These are phyloP conservation scores for Meredithiella fracta DNA, from an alignment of 2,329 filamentous ascomycete species.

Conservation along the genomic window DNA sequence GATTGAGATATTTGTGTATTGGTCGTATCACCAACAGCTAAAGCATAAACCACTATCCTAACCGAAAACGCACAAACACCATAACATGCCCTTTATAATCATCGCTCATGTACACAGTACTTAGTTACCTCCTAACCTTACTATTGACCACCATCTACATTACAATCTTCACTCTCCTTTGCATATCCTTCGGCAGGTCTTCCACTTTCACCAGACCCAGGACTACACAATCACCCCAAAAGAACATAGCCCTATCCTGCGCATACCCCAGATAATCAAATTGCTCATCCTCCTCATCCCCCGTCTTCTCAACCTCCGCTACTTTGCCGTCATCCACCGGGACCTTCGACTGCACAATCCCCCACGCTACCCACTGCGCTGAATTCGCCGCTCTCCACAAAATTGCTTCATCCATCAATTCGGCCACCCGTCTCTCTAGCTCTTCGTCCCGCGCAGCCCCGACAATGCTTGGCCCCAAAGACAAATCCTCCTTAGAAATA, in stretches of 20 bases:
- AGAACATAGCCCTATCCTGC: slow-evolving; percentile 78
- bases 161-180: slow-evolving; percentile 17
- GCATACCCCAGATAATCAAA: slow-evolving; percentile 92
- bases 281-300: slow-evolving; percentile 38
- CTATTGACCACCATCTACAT: neutral
- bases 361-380: slow-evolving; percentile 89
- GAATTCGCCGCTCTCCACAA: slow-evolving; percentile 81
- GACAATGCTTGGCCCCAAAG: slow-evolving; percentile 22
- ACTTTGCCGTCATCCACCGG: slow-evolving; percentile 18
- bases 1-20: no score
- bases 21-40: no score
- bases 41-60: no score
- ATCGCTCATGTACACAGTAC: no score
- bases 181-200: slow-evolving; percentile 57
- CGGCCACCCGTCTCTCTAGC: slow-evolving; percentile 49
- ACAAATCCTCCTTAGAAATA: slow-evolving; percentile 37
- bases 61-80: no score
- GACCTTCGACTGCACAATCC: slow-evolving; percentile 84
- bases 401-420: slow-evolving; percentile 60
- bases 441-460: slow-evolving; percentile 33
- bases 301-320: slow-evolving; percentile 15
- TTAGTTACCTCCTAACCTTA: no score
- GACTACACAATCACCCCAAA: slow-evolving; percentile 77
- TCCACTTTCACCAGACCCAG: slow-evolving; percentile 59
- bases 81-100: neutral